Evolutionary conservation across 148 eudicot species (phyloP).

Genomic region (Chenopodium quinoa): DNA sequence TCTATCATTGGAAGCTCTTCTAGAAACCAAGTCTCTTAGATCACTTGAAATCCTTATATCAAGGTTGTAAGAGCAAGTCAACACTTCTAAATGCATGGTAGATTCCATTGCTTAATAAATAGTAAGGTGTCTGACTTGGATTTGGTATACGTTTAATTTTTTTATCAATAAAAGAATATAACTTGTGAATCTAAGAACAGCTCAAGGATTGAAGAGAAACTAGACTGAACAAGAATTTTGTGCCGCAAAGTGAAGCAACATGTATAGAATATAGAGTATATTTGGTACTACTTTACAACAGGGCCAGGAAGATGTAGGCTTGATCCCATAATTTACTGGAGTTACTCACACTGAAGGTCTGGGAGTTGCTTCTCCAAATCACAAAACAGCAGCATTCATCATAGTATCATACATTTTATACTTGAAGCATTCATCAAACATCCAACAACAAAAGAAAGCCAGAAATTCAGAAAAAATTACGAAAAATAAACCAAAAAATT

Average conservation of each 20-base stretch:
- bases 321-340: neutral
- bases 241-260: neutral
- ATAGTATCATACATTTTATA: too few species aligned
- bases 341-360: neutral
- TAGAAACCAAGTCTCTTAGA: neutral
- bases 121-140: neutral
- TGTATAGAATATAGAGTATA: neutral
- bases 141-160: neutral
- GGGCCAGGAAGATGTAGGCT: neutral
- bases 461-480: too few species aligned
- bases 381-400: neutral
- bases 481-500: too few species aligned
- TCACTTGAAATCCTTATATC: neutral
- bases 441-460: too few species aligned
- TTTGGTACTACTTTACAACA: neutral
- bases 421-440: too few species aligned
- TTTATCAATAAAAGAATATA: neutral
- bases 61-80: neutral
- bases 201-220: neutral
- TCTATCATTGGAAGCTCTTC: neutral
- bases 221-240: neutral
- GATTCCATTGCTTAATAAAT: neutral
- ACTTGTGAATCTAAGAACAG: neutral
- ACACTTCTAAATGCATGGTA: neutral
- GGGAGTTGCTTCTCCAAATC: constrained; percentile 1